Percentiles rank a stretch among this genome's conserved stretches.
Evolutionary conservation across 495 filamentous ascomycete species (phyloP).

Genomic region (Physcia stellaris): DNA sequence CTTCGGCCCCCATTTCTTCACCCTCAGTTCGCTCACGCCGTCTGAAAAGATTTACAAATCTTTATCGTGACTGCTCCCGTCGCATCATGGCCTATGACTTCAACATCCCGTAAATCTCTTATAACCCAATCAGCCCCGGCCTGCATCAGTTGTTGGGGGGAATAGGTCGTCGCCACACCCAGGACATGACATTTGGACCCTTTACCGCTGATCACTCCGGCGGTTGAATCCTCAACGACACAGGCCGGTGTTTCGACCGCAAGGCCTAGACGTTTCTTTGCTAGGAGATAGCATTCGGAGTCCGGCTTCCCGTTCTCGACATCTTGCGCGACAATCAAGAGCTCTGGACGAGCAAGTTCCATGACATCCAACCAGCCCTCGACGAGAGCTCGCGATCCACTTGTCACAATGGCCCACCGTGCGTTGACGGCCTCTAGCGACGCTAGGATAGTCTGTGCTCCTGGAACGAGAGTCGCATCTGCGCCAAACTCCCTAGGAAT

Average conservation of each 20-base stretch:
- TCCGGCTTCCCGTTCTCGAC: slow-evolving; percentile 75
- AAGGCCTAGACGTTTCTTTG: slow-evolving; percentile 47
- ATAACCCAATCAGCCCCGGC: slow-evolving; percentile 85
- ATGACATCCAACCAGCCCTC: slow-evolving; percentile 77
- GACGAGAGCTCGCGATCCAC: slow-evolving; percentile 68
- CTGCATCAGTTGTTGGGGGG: slow-evolving; percentile 48
- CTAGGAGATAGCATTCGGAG: slow-evolving; percentile 70
- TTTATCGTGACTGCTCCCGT: slow-evolving; percentile 43
- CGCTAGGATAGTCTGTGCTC: slow-evolving; percentile 42
- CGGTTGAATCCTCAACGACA: slow-evolving; percentile 86
- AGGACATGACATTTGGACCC: slow-evolving; percentile 80
- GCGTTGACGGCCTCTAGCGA: slow-evolving; percentile 41
- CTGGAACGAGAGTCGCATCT: slow-evolving; percentile 74
- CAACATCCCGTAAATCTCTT: slow-evolving; percentile 59
- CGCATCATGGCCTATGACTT: slow-evolving; percentile 35
- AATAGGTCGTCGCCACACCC: slow-evolving; percentile 78
- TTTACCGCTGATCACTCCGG: slow-evolving; percentile 81
- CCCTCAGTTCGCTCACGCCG: no score
- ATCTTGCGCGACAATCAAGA: slow-evolving; percentile 75
- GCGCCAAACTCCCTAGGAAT: slow-evolving; percentile 63
- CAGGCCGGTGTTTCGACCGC: slow-evolving; percentile 39
- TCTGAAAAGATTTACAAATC: no score
- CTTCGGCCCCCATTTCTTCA: no score
- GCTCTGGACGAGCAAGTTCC: slow-evolving; percentile 53
- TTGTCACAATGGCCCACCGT: slow-evolving; percentile 89